Conservation (phyloP, 2,329 filamentous ascomycete genomes). For the Teratosphaeria viscida region DNA sequence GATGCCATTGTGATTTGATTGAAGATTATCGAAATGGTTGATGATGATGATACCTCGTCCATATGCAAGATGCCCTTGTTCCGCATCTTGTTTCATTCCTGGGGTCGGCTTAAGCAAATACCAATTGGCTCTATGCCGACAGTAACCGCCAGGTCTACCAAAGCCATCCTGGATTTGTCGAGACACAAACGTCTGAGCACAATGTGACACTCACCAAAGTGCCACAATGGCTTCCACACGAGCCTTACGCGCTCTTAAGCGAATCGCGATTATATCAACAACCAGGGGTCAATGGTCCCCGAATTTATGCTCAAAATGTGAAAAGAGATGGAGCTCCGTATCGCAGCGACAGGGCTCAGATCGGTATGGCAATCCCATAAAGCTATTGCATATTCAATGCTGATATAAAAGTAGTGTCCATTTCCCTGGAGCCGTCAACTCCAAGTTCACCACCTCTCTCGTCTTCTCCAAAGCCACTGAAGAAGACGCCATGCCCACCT, state of each 20-base stretch:
- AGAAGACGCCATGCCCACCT: constrained; percentile 72
- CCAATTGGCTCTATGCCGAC: too few species aligned
- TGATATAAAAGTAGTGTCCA: constrained; percentile 36
- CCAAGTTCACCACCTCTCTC: constrained; percentile 75
- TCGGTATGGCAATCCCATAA: constrained; percentile 34
- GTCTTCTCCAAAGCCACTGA: constrained; percentile 65
- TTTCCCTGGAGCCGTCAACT: constrained; percentile 93
- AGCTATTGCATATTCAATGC: not conserved
- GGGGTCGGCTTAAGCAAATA: not conserved
- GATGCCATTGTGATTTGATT: constrained; percentile 3
- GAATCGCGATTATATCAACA: not conserved
- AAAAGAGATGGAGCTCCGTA: constrained; percentile 43
- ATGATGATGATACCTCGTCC: not conserved
- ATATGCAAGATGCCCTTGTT: not conserved
- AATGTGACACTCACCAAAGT: not conserved
- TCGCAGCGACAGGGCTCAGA: constrained; percentile 51
- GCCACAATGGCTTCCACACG: constrained; percentile 1
- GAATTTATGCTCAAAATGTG: constrained; percentile 7
- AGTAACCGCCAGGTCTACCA: not conserved
- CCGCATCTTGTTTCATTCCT: not conserved
- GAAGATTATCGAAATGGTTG: not conserved
- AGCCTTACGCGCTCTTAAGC: constrained; percentile 2
- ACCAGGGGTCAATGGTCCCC: not conserved
- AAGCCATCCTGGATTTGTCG: not conserved
- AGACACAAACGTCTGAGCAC: not conserved